A percentile compares a stretch with the other conserved stretches of the same genome.
Evolutionary conservation across 1,284 basidiomycete genomes (phyloP).

Genomic region (Irpex sp.): DNA sequence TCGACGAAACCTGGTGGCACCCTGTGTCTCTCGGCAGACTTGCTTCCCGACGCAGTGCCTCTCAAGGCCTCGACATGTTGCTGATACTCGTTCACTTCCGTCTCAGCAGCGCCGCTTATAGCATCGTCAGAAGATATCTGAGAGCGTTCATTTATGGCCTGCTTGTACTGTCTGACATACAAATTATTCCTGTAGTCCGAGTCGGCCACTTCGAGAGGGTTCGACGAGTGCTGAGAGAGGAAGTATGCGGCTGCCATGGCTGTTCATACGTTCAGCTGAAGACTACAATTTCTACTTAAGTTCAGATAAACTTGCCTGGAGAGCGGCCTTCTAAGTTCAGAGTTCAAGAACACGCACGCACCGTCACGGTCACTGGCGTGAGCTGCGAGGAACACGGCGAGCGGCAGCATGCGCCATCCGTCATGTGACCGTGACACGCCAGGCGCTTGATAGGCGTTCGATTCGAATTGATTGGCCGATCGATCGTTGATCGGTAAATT

Average conservation of each 20-base stretch:
- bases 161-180: constrained; percentile 39
- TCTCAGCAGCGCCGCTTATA: constrained; percentile 34
- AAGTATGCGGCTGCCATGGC: constrained; percentile 32
- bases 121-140: constrained; percentile 47
- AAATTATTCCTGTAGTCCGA: constrained; percentile 53
- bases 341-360: background rate
- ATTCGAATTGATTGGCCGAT: no score
- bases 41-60: constrained; percentile 10
- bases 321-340: background rate
- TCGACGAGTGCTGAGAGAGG: constrained; percentile 75
- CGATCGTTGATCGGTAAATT: no score
- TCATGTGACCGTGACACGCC: background rate
- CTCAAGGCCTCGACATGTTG: constrained; percentile 42
- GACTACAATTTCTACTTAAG: background rate
- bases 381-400: background rate
- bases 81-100: constrained; percentile 47
- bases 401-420: background rate
- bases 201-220: constrained; percentile 69
- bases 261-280: background rate
- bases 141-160: constrained; percentile 30
- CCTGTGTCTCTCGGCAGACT: constrained; percentile 10
- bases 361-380: background rate
- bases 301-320: background rate
- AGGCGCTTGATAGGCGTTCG: no score
- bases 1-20: constrained; percentile 28